Evolutionary conservation across 1,139 yeast genomes (phyloP), one percentile per base, ranked within the genome.

Genomic region (Yamadazyma conglobata): DNA sequence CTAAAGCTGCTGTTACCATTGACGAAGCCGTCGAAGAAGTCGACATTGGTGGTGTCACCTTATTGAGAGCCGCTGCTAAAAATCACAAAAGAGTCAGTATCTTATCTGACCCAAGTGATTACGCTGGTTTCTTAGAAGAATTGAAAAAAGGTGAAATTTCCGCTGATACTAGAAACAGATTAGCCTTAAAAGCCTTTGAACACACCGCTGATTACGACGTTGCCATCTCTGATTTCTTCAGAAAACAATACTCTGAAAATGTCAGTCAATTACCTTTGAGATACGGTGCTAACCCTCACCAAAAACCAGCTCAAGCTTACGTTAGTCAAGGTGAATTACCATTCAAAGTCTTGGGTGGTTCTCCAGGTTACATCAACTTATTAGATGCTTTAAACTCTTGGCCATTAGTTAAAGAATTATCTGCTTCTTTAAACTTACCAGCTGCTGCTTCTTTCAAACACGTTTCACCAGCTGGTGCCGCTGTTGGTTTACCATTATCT

Each of bases 391-490:
- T 91, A 53, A 91, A 91, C 70, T 86, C 98, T 6, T 91, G 98
- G 98, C 98, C 97, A 35, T 76, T 91, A 58, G 98, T 91, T 38
- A 88, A 89, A 69, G 98, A 91, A 68, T 78, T 91, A 53, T 81
- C 91, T 35, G 96, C 96, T 34, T 84, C 96, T 33, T 75, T 91
- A 56, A 86, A 85, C 64, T 73, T 91, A 49, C 98, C 98, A 33
- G 98, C 98, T 33, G 98, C 98, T 50, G 97, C 98, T 38, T 87
- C 96, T 22, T 91, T 91, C 73, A 91, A 91, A 73, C 98, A 91
- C 62, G 97, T 91, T 40, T 87, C 96, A 18, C 98, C 98, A 43
- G 98, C 98, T 19, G 98, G 98, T 64, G 95, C 82, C 30, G 98
- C 98, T 30, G 96, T 91, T 37, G 98, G 97, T 47, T 67, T 88